phyloP scores from a whole-genome alignment of 2,329 filamentous ascomycete genomes.

The Remersonia thermophila region DNA sequence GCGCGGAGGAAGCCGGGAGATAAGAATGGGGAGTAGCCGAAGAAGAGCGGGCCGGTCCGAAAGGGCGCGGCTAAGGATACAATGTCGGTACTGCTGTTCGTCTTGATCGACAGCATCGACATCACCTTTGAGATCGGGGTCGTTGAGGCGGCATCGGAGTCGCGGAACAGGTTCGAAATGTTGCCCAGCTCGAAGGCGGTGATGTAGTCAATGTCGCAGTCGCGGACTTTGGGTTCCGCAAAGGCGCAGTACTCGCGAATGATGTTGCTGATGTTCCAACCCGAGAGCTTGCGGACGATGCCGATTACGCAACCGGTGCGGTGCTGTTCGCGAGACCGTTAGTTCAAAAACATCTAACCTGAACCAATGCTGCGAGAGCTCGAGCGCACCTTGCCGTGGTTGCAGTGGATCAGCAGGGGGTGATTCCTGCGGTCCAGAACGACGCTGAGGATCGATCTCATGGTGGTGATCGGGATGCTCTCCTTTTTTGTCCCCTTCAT shows the following conservation, averaged over 20 bases:
- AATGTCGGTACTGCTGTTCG: no score
- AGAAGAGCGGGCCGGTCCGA: constrained; percentile 9
- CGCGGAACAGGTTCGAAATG: constrained; percentile 22
- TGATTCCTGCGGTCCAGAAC: constrained; percentile 63
- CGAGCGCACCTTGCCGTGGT: constrained; percentile 78
- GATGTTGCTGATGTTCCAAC: constrained; percentile 50
- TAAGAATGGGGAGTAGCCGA: no score
- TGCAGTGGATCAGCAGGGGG: constrained; percentile 81
- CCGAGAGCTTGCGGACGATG: constrained; percentile 59
- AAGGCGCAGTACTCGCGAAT: constrained; percentile 64
- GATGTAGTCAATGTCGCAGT: constrained; percentile 49
- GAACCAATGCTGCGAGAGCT: no score
- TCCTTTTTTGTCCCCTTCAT: constrained; percentile 85
- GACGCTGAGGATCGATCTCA: constrained; percentile 58
- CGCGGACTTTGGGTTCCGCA: constrained; percentile 46
- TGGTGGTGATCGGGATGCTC: constrained; percentile 51
- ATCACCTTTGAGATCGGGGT: no score
- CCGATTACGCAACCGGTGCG: constrained; percentile 84
- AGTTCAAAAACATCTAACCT: not conserved
- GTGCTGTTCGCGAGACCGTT: constrained; percentile 39
- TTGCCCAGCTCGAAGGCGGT: constrained; percentile 33
- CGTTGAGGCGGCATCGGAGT: no score
- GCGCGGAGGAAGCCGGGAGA: constrained; percentile 31
- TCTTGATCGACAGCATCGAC: no score
- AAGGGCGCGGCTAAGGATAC: constrained; percentile 12